phyloP scores from a whole-genome alignment of 805 yeast species.

The Saturnispora saitoi region DNA sequence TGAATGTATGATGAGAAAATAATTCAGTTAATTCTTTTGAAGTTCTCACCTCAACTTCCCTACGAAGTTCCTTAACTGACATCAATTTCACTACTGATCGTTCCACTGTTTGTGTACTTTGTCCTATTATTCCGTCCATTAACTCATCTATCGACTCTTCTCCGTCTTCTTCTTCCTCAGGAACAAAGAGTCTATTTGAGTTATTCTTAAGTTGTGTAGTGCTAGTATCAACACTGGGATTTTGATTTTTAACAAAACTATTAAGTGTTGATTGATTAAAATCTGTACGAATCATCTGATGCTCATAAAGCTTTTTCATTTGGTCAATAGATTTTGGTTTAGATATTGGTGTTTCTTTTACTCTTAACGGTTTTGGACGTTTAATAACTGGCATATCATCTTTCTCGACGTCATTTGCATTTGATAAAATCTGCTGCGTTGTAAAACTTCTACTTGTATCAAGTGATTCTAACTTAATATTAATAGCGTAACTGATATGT shows the following conservation, averaged over 20 bases:
- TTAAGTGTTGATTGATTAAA: constrained; percentile 50
- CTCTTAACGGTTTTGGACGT: constrained; percentile 2
- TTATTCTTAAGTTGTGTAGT: neutral
- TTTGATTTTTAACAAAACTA: constrained; percentile 21
- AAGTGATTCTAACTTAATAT: constrained; percentile 40
- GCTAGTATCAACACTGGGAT: neutral
- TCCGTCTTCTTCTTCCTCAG: neutral
- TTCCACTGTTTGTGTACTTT: neutral
- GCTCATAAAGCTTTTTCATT: constrained; percentile 42
- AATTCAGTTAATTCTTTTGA: constrained; percentile 54
- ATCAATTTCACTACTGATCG: constrained; percentile 8
- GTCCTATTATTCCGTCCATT: constrained; percentile 3
- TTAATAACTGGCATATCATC: constrained; percentile 7
- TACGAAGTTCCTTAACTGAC: constrained; percentile 40
- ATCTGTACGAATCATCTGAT: constrained; percentile 66
- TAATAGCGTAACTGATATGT: constrained; percentile 40
- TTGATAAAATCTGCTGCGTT: constrained; percentile 48
- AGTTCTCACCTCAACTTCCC: constrained; percentile 37
- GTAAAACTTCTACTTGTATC: constrained; percentile 65
- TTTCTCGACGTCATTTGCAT: constrained; percentile 12
- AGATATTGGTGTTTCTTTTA: neutral
- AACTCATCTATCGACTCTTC: neutral
- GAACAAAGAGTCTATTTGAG: neutral
- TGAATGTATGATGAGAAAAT: constrained; percentile 60
- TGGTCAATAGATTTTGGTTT: constrained; percentile 9